A percentile compares a stretch with the other conserved stretches of the same genome.
Conservation (phyloP, 2,329 filamentous ascomycete species). For the Talaromyces sp. region DNA sequence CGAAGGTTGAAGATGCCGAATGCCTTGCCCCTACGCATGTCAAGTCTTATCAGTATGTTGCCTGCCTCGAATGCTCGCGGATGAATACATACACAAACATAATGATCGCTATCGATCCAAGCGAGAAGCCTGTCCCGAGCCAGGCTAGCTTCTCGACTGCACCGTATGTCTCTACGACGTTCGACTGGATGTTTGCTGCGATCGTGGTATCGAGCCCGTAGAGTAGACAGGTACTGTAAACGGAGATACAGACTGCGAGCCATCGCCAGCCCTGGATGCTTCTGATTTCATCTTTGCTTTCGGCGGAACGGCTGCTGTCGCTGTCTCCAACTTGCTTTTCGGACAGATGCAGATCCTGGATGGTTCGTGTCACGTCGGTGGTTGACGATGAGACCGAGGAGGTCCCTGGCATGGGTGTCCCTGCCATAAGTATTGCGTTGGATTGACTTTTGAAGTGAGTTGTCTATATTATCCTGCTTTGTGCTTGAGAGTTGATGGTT, state of each 20-base stretch:
- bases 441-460: too few species aligned
- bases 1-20: constrained; percentile 11
- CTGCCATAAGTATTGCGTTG: background rate
- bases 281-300: constrained; percentile 5
- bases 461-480: too few species aligned
- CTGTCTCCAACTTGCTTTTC: background rate
- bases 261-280: constrained; percentile 12
- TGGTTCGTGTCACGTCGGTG: background rate
- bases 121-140: constrained; percentile 39
- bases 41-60: background rate
- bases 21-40: background rate
- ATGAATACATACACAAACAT: constrained; percentile 2
- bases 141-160: constrained; percentile 40
- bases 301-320: background rate
- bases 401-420: background rate
- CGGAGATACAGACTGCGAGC: constrained; percentile 3
- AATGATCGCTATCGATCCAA: constrained; percentile 31
- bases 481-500: background rate
- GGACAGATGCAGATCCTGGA: background rate
- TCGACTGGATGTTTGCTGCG: constrained; percentile 44
- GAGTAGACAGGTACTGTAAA: constrained; percentile 15
- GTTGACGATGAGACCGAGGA: background rate
- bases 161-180: constrained; percentile 37
- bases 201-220: constrained; percentile 44
- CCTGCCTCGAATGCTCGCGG: too few species aligned